Base-by-base conservation (phyloP, 495 filamentous ascomycete species). In the Xylaria longipes region DNA sequence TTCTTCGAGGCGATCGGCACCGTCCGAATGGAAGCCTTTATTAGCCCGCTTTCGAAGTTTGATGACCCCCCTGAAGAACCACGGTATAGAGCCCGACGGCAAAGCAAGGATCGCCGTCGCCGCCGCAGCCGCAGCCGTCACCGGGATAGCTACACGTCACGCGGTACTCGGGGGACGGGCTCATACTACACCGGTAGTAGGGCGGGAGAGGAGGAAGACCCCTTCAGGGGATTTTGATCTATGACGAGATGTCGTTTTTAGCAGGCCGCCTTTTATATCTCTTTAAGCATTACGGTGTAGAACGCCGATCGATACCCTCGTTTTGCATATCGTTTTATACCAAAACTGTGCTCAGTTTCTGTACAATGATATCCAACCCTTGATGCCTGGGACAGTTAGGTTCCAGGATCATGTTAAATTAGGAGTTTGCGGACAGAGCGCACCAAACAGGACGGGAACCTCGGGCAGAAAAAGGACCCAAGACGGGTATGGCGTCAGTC, bases 21-120 rank as follows among this genome's bases (percentile, higher is more conserved):
- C 12, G 89, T 99, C 50, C 89, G 96, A 37, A 99, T 99, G 96
- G 96, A 98, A 80, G 96, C 96, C 0, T 99, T 99, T 77, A 92
- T 95, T 65, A 90, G 89, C 69, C 87, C 88, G 17, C 78, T 88
- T 17, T 79, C 81, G 9, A 79, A 76, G 9, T 81, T 83, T 52
- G 81, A 84, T 5, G 85, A 86, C 27, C 80, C 82, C 50, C 81
- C 81, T 41, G 84, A 87, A 33, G 85, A 87, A 61, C 80, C 81
- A 67, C 80, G 81, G 33, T 73, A 78, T 57, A 73, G 76, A 7
- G 78, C 78, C 6, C 82, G 84, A 39, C 75, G 83, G 46, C 78
- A 83, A 27, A 87, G 84, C 74, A 87, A 86, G 75, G 85, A 86
- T 62, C 68, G 82, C 1, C 80, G 86, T 20, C 81, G 87, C 17